Conservation (phyloP, 305 asterid species). For the Andrographis paniculata region DNA sequence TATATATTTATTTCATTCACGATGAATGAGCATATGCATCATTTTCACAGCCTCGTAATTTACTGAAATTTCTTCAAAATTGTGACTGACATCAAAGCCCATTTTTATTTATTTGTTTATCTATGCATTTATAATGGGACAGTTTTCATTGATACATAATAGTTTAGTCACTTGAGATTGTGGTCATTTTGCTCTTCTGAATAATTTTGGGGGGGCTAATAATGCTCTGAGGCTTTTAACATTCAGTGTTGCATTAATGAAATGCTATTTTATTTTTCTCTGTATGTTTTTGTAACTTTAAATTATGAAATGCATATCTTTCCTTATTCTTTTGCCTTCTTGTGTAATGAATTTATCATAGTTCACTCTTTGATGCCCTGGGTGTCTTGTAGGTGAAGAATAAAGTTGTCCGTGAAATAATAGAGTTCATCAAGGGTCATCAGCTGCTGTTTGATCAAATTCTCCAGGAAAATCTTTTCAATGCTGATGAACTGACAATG, state of each 20-base stretch:
- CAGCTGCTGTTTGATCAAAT: slow-evolving; percentile 84
- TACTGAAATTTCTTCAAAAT: no score
- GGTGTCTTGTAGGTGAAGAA: slow-evolving; percentile 68
- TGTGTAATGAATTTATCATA: slow-evolving; percentile 9
- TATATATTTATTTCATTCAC: no score
- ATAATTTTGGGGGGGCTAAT: no score
- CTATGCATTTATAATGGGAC: no score
- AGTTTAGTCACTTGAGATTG: no score
- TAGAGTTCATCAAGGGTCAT: slow-evolving; percentile 73
- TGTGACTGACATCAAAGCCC: no score
- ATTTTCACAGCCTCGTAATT: no score
- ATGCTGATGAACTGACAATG: slow-evolving; percentile 64
- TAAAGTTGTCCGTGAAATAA: slow-evolving; percentile 81
- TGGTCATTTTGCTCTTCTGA: no score
- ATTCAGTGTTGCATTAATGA: background rate
- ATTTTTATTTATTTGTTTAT: no score
- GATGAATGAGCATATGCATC: no score
- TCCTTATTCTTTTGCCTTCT: background rate
- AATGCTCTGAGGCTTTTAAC: slow-evolving; percentile 1
- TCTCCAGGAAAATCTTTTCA: slow-evolving; percentile 69
- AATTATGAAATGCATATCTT: slow-evolving; percentile 2
- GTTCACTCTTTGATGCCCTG: slow-evolving; percentile 21
- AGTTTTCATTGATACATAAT: no score
- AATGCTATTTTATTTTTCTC: background rate
- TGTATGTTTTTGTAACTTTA: slow-evolving; percentile 7